phyloP scores from a whole-genome alignment of 1,284 basidiomycete genomes.

The Omphalotus olearius region DNA sequence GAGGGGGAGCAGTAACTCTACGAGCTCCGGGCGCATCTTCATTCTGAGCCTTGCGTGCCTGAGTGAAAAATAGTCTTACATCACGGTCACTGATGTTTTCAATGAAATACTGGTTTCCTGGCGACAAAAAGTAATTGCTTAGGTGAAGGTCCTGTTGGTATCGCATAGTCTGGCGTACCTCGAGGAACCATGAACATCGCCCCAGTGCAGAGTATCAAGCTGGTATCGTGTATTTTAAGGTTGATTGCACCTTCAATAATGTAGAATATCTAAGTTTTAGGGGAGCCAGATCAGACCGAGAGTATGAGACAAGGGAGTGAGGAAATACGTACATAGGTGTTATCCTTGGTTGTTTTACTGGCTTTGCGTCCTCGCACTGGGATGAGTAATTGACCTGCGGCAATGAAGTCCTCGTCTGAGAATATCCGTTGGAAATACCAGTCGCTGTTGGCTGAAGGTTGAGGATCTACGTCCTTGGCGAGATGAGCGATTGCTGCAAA shows the following conservation, averaged over 20 bases:
- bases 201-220: conserved; percentile 75
- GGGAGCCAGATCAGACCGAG: neutral
- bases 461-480: conserved; percentile 58
- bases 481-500: conserved; percentile 71
- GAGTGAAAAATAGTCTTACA: conserved; percentile 88
- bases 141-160: neutral
- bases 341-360: conserved; percentile 87
- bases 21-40: conserved; percentile 16
- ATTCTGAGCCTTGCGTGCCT: conserved; percentile 69
- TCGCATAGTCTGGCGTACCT: conserved; percentile 44
- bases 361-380: conserved; percentile 80
- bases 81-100: conserved; percentile 82
- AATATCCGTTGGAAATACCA: conserved; percentile 96
- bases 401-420: conserved; percentile 88
- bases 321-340: conserved; percentile 77
- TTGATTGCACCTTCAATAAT: conserved; percentile 86
- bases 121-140: conserved; percentile 1
- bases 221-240: conserved; percentile 78
- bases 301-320: neutral
- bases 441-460: conserved; percentile 51
- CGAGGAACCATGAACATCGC: conserved; percentile 90
- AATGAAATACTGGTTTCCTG: conserved; percentile 89
- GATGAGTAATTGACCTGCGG: conserved; percentile 84
- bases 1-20: neutral
- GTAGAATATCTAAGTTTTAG: conserved; percentile 79